Base-by-base conservation (phyloP, 1,284 basidiomycete genomes). In the Cryptococcus amylolentus region DNA sequence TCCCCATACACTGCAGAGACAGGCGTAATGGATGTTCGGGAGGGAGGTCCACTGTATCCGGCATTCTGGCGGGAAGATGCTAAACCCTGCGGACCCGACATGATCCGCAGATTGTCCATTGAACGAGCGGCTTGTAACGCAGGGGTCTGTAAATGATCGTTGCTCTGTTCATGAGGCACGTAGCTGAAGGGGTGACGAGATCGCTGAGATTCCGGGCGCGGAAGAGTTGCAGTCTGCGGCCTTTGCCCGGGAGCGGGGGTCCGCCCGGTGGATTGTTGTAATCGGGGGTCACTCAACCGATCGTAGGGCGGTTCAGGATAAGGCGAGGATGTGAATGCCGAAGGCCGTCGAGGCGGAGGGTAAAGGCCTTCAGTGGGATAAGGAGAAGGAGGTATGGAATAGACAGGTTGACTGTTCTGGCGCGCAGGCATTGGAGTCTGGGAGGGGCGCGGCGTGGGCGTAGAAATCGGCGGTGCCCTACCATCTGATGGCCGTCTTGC, bases 71-170 rank as follows among this genome's bases (percentile, higher is more conserved):
- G 46, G 14, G 46, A 27, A 28, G 46, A n/a, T 20, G 26, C 12
- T 26, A 35, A 2, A 42, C 41, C 37, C 26, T 38, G 49, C 8
- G 49, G 27, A 14, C 38, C 37, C 10, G 10, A 20, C 35, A 26
- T 60, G 2, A 58, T 59, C 18, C 66, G 62, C 6, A 70, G 54
- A 45, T 64, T 70, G 31, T 69, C 70, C 63, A 70, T 66, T 1
- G 70, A 70, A 16, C 70, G 51, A 12, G 60, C 62, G 39, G 56
- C 57, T 37, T 63, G 56, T 13, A 69, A 40, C 7, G 56, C 37
- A 6, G 64, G 62, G 3, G 58, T 39, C 23, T 57, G 59, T 9
- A 57, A 50, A 35, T 59, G 46, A 43, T 57, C 57, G 7, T 44
- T 51, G 43, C 46, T 54, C 10, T 41, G 42, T 18, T 52, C 53